Evolutionary conservation across 2,329 filamentous ascomycete genomes (phyloP).

Genomic region (Elsinoe perseae): DNA sequence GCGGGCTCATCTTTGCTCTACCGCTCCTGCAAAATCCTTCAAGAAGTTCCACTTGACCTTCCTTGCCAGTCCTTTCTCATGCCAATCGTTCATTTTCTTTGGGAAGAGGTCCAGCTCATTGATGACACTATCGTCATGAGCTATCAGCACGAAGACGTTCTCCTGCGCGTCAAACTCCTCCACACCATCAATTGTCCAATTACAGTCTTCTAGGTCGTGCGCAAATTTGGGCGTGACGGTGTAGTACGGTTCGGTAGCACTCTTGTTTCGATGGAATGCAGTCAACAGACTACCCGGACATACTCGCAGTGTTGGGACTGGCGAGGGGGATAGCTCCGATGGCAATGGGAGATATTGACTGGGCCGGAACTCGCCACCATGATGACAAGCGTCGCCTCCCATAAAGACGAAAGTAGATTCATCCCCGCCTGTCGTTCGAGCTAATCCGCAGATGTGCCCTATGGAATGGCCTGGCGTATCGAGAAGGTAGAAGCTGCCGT

Average conservation of each 20-base stretch:
- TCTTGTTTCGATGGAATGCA: constrained; percentile 31
- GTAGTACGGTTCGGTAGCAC: constrained; percentile 32
- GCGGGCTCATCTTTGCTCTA: constrained; percentile 22
- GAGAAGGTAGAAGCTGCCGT: constrained; percentile 50
- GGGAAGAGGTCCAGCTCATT: constrained; percentile 45
- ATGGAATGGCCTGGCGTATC: constrained; percentile 47
- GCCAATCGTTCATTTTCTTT: constrained; percentile 40
- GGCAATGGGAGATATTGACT: constrained; percentile 36
- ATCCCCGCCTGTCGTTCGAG: constrained; percentile 32
- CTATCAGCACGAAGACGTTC: constrained; percentile 40
- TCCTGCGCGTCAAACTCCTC: constrained; percentile 40
- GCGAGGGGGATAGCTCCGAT: constrained; percentile 31
- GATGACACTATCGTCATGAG: constrained; percentile 41
- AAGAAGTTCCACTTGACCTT: constrained; percentile 45
- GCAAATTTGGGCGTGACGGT: constrained; percentile 28
- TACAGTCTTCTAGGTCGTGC: constrained; percentile 29
- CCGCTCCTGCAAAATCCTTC: constrained; percentile 41
- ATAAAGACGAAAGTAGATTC: constrained; percentile 42
- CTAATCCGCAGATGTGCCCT: constrained; percentile 46
- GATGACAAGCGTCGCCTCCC: constrained; percentile 43
- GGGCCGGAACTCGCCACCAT: constrained; percentile 41
- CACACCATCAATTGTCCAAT: constrained; percentile 39
- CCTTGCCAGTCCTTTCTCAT: constrained; percentile 39
- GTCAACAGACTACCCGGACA: constrained; percentile 39
- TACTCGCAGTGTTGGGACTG: constrained; percentile 6